Percentiles rank a stretch among this genome's conserved stretches.
phyloP scores from a whole-genome alignment of 2,329 filamentous ascomycete genomes.

The Trichoderma arundinaceum region DNA sequence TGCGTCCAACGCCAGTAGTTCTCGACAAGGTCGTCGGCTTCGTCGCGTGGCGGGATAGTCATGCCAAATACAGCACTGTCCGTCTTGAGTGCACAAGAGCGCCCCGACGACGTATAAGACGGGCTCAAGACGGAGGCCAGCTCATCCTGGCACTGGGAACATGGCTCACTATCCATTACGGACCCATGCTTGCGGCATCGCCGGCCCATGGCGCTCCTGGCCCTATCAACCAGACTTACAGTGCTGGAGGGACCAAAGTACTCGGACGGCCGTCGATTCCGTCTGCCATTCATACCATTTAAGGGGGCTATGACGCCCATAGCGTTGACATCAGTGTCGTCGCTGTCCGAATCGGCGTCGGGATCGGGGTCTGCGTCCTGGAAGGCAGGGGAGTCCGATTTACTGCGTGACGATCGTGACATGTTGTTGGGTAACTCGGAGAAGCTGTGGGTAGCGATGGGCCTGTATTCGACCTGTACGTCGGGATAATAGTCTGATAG shows the following conservation, averaged over 20 bases:
- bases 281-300: neutral
- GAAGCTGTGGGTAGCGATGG: neutral
- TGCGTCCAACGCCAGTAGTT: slow-evolving; percentile 9
- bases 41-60: neutral
- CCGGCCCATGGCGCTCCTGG: neutral
- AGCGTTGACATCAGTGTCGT: neutral
- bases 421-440: neutral
- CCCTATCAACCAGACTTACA: neutral
- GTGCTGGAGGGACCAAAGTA: slow-evolving; percentile 2
- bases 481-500: neutral
- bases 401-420: neutral
- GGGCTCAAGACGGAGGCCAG: neutral
- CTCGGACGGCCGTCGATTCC: neutral
- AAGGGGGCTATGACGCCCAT: neutral
- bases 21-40: neutral
- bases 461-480: neutral
- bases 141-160: neutral
- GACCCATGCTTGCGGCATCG: slow-evolving; percentile 2
- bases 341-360: neutral
- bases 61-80: neutral
- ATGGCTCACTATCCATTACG: neutral
- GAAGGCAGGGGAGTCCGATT: neutral
- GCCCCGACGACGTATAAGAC: neutral
- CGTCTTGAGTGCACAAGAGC: neutral
- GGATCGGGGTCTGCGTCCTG: neutral